phyloP scores from a whole-genome alignment of 305 asterid species.

The Lippia alba region DNA sequence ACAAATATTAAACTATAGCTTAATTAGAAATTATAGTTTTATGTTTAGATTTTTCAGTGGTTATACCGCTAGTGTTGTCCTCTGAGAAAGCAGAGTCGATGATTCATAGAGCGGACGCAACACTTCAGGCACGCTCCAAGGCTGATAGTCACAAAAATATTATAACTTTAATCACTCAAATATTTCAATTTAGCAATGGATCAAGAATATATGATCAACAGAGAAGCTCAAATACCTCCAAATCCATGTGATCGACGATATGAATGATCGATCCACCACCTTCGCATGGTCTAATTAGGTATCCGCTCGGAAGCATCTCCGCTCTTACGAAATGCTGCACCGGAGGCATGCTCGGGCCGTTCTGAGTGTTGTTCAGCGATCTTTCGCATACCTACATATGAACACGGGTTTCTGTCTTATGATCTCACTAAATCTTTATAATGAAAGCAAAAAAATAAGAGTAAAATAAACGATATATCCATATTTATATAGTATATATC shows the following conservation, averaged over 20 bases:
- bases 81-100: conserved; percentile 82
- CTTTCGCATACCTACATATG: conserved; percentile 85
- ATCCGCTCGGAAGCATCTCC: conserved; percentile 90
- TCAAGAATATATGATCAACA: conserved; percentile 5
- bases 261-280: conserved; percentile 98
- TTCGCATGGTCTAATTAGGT: conserved; percentile 93
- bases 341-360: conserved; percentile 96
- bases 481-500: conserved; percentile 11
- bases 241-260: conserved; percentile 87
- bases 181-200: neutral
- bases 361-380: conserved; percentile 91
- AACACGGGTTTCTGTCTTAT: neutral
- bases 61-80: conserved; percentile 85
- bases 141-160: conserved; percentile 48
- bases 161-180: conserved; percentile 9
- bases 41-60: too few species aligned
- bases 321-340: conserved; percentile 87
- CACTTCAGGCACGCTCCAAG: conserved; percentile 98
- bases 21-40: too few species aligned
- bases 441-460: neutral
- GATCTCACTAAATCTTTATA: neutral
- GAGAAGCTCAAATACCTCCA: conserved; percentile 63
- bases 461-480: neutral
- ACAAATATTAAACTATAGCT: neutral
- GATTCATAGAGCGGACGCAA: conserved; percentile 93